These are phyloP conservation scores for Gigaspora rosea DNA, from an alignment of 192 early-diverging fungal species.

Conservation along the genomic window DNA sequence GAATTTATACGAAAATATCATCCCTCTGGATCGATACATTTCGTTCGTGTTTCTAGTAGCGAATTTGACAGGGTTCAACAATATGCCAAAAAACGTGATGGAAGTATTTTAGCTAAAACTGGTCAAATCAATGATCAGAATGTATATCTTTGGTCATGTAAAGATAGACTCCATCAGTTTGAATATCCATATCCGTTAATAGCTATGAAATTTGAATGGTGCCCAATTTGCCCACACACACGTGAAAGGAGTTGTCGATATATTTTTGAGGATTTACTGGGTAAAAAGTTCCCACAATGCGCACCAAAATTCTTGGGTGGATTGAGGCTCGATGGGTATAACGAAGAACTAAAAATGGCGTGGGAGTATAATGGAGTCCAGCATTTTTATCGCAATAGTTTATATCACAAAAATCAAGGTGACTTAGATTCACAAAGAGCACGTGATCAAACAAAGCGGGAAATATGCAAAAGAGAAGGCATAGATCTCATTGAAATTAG, in stretches of 20 bases:
- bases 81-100: slow-evolving; percentile 14
- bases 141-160: slow-evolving; percentile 1
- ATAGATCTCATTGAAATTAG: too few relatives aligned
- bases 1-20: background rate
- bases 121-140: slow-evolving; percentile 1
- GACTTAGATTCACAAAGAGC: too few relatives aligned
- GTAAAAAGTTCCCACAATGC: background rate
- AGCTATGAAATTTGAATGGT: slow-evolving; percentile 27
- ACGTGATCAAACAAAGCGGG: too few relatives aligned
- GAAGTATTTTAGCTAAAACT: background rate
- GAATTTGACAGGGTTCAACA: background rate
- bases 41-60: slow-evolving; percentile 10
- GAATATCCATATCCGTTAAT: background rate
- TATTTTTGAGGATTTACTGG: slow-evolving; percentile 18
- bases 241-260: background rate
- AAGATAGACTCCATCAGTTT: background rate
- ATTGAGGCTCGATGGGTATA: background rate
- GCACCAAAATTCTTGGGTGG: too few relatives aligned
- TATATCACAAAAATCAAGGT: too few relatives aligned
- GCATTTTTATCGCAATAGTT: too few relatives aligned
- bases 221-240: background rate
- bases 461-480: too few relatives aligned
- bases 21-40: background rate
- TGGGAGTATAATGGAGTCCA: too few relatives aligned
- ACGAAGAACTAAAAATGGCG: background rate